Conservation (phyloP, 495 filamentous ascomycete genomes). For the Amphirosellinia nigrospora region DNA sequence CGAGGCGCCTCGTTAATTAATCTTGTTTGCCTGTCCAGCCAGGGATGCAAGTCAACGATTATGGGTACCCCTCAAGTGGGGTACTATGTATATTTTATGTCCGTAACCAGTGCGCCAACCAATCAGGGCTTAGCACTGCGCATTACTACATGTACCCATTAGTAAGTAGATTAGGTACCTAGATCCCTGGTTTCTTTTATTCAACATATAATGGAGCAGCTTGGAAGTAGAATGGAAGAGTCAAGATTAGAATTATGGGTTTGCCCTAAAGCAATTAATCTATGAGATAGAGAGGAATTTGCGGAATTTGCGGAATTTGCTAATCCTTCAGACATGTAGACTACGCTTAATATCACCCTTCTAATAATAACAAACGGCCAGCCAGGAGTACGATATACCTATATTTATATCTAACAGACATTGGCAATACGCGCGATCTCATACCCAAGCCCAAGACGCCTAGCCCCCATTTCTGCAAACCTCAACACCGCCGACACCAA, state of each 20-base stretch:
- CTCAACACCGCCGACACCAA: background rate
- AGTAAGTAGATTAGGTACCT: too few species aligned
- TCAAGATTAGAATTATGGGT: too few species aligned
- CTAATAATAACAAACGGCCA: background rate
- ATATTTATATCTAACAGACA: slow-evolving; percentile 6
- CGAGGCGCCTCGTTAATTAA: background rate
- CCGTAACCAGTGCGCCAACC: background rate
- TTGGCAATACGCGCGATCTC: too few species aligned
- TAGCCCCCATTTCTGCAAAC: background rate
- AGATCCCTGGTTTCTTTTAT: background rate
- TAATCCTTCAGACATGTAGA: too few species aligned
- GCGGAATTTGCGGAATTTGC: too few species aligned
- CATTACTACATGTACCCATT: background rate
- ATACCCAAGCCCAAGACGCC: background rate
- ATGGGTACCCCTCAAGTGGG: background rate
- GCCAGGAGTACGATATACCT: background rate
- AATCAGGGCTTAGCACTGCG: background rate
- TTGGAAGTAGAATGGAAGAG: too few species aligned
- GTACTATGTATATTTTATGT: too few species aligned
- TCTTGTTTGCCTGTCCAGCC: background rate
- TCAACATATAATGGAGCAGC: too few species aligned
- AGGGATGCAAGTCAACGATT: background rate
- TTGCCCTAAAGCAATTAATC: too few species aligned
- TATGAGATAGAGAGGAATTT: too few species aligned
- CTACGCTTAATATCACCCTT: background rate